These are phyloP conservation scores for Cercospora beticola DNA, from an alignment of 2,329 filamentous ascomycete species.

Conservation along the genomic window DNA sequence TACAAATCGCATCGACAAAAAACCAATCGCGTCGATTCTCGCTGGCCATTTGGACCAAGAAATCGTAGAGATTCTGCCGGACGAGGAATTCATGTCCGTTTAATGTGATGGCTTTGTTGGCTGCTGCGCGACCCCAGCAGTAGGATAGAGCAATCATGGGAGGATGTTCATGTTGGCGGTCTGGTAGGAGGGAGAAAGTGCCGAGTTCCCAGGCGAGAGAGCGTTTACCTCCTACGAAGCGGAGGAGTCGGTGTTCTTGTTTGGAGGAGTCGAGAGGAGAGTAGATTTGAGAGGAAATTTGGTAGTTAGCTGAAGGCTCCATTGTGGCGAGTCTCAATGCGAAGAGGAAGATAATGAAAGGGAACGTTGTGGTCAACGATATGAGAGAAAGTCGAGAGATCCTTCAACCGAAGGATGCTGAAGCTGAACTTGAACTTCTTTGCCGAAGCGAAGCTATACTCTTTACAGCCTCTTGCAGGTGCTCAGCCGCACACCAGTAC, in stretches of 20 bases:
- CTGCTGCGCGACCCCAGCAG: constrained; percentile 8
- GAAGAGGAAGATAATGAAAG: neutral
- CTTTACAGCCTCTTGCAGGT: neutral
- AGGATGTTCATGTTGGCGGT: constrained; percentile 13
- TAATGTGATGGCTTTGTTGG: constrained; percentile 4
- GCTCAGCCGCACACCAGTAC: neutral
- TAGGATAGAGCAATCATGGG: constrained; percentile 19
- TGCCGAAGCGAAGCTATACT: constrained; percentile 1
- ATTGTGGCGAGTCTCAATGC: neutral
- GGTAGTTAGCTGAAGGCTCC: constrained; percentile 6
- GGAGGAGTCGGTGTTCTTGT: constrained; percentile 3
- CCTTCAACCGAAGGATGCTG: neutral
- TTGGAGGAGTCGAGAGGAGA: neutral
- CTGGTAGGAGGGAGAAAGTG: neutral
- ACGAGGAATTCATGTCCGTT: constrained; percentile 11
- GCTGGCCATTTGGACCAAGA: constrained; percentile 6
- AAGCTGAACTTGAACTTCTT: neutral
- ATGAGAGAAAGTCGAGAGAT: neutral
- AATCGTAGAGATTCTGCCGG: constrained; percentile 11
- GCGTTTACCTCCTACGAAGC: constrained; percentile 5
- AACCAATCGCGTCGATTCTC: constrained; percentile 14
- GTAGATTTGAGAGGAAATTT: neutral
- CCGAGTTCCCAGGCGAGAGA: constrained; percentile 14
- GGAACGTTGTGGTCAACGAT: neutral
- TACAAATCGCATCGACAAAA: constrained; percentile 23